Conservation (phyloP, 441 rosid genomes). For the Jatropha podagrica region DNA sequence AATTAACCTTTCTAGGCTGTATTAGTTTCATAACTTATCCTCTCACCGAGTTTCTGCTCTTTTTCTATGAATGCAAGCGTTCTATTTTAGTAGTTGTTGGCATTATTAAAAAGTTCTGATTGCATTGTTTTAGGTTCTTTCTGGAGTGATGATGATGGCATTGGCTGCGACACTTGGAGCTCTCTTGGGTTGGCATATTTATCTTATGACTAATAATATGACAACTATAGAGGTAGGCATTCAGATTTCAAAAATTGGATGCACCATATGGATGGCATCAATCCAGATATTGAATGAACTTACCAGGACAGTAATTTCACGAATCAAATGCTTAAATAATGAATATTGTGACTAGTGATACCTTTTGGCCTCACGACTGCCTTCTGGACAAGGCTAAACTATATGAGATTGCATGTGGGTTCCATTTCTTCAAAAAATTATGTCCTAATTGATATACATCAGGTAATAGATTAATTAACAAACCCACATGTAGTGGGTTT, state of each 20-base stretch:
- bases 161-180: conserved; percentile 42
- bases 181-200: conserved; percentile 57
- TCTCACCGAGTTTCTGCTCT: neutral
- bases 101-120: neutral
- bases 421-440: no score
- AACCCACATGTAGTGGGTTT: neutral
- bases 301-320: neutral
- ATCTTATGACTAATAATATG: conserved; percentile 49
- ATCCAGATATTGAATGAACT: neutral
- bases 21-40: neutral
- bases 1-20: neutral
- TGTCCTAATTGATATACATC: no score
- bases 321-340: neutral
- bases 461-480: neutral
- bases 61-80: neutral
- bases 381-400: neutral
- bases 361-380: neutral
- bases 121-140: conserved; percentile 32
- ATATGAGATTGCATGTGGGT: neutral
- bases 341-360: neutral
- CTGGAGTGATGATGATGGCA: conserved; percentile 35
- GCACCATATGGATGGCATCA: neutral
- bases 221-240: conserved; percentile 57
- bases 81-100: neutral
- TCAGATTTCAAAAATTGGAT: conserved; percentile 10